Conservation (phyloP, 306 rosid genomes). For the Sindora glabra region DNA sequence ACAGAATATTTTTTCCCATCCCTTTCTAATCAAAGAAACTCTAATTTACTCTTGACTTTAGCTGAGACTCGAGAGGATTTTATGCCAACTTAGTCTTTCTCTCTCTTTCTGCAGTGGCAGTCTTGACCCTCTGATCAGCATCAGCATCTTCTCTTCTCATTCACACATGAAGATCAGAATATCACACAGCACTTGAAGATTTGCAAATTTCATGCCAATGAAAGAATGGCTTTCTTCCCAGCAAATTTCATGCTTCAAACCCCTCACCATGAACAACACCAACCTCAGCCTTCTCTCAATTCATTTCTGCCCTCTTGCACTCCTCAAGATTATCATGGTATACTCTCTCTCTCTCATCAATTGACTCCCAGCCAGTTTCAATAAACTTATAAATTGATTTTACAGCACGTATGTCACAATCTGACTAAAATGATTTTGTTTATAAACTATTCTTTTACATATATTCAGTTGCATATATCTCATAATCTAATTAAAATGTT, state of each 20-base stretch:
- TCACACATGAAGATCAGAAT: conserved; percentile 23
- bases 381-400: too few relatives aligned
- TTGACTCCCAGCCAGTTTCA: not conserved
- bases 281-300: conserved; percentile 64
- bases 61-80: conserved; percentile 11
- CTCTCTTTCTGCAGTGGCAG: conserved; percentile 14
- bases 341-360: not conserved
- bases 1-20: conserved; percentile 28
- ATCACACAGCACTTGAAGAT: conserved; percentile 20
- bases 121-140: conserved; percentile 9
- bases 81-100: conserved; percentile 10
- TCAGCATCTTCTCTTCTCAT: conserved; percentile 19
- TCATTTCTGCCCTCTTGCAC: conserved; percentile 69
- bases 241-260: conserved; percentile 90
- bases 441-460: too few relatives aligned
- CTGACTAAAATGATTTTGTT: too few relatives aligned
- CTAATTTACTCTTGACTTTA: conserved; percentile 8
- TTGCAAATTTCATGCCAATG: conserved; percentile 33
- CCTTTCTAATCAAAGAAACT: conserved; percentile 28
- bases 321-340: conserved; percentile 89
- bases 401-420: too few relatives aligned
- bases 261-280: conserved; percentile 61
- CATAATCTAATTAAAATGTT: too few relatives aligned
- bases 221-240: conserved; percentile 91
- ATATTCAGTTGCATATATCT: too few relatives aligned